phyloP scores from a whole-genome alignment of 2,329 filamentous ascomycete genomes.

The Colletotrichum sp. region DNA sequence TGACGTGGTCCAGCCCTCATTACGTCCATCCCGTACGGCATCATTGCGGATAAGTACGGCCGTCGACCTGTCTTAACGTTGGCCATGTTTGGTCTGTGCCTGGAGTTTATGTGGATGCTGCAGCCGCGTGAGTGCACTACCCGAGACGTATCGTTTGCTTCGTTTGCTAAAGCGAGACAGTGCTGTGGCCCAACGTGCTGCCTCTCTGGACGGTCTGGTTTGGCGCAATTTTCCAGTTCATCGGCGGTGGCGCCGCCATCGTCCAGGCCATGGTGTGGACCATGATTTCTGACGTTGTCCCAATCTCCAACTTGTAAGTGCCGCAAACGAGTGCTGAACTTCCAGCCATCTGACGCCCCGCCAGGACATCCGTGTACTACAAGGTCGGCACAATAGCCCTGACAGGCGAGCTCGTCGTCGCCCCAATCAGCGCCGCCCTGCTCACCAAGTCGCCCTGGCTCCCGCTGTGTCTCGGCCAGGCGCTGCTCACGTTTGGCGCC shows the following conservation, averaged over 20 bases:
- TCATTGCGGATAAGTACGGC: conserved; percentile 52
- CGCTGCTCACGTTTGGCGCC: conserved; percentile 31
- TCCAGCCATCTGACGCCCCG: background rate
- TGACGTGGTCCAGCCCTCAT: conserved; percentile 36
- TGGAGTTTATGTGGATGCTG: conserved; percentile 33
- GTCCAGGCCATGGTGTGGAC: conserved; percentile 50
- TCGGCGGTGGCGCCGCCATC: conserved; percentile 46
- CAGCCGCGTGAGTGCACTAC: conserved; percentile 32
- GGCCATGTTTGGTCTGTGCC: conserved; percentile 32
- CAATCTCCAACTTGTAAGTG: conserved; percentile 30
- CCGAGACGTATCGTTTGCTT: background rate
- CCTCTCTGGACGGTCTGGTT: conserved; percentile 44
- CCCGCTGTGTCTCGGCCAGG: conserved; percentile 39
- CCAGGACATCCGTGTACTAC: conserved; percentile 44
- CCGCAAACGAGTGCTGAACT: background rate
- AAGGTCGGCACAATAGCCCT: conserved; percentile 41
- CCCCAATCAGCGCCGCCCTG: conserved; percentile 44
- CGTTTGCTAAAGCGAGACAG: conserved; percentile 29
- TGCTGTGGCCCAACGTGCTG: conserved; percentile 40
- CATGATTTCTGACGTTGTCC: conserved; percentile 47
- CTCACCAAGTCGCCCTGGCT: conserved; percentile 44
- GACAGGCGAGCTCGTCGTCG: conserved; percentile 40
- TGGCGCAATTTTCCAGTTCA: conserved; percentile 36
- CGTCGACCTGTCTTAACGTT: conserved; percentile 45
- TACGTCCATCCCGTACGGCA: conserved; percentile 49